Conservation (phyloP, 495 filamentous ascomycete genomes). For the Hypoxylon fragiforme region DNA sequence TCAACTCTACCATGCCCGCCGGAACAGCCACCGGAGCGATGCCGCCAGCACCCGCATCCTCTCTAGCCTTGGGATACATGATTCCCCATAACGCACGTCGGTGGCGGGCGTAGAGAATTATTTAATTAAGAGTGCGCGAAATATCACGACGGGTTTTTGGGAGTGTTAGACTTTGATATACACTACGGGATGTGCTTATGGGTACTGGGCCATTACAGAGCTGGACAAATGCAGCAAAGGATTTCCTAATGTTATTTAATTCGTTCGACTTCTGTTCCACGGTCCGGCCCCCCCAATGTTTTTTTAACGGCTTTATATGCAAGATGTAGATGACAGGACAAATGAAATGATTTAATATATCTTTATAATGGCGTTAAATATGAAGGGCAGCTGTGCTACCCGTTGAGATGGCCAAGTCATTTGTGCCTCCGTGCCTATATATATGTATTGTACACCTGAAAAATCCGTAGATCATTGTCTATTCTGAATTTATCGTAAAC, state of each 20-base stretch:
- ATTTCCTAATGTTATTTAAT: conserved; percentile 25
- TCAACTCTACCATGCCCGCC: background rate
- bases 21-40: background rate
- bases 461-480: background rate
- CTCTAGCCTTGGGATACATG: conserved; percentile 24
- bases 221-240: conserved; percentile 14
- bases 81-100: conserved; percentile 8
- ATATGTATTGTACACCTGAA: too few relatives aligned
- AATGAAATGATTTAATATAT: conserved; percentile 1
- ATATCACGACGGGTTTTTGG: conserved; percentile 3
- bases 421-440: background rate
- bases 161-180: conserved; percentile 11
- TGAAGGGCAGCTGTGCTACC: too few relatives aligned
- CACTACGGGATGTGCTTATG: too few relatives aligned
- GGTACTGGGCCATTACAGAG: background rate
- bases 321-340: conserved; percentile 4
- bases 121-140: background rate
- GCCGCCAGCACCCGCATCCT: conserved; percentile 8
- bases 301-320: conserved; percentile 1
- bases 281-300: background rate
- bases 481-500: conserved; percentile 2
- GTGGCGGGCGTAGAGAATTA: conserved; percentile 16
- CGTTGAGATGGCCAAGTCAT: background rate
- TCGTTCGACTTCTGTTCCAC: conserved; percentile 9
- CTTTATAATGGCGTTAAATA: too few relatives aligned